Evolutionary conservation across 2,329 filamentous ascomycete species (phyloP).

Genomic region (Periglandula ipomoeae): DNA sequence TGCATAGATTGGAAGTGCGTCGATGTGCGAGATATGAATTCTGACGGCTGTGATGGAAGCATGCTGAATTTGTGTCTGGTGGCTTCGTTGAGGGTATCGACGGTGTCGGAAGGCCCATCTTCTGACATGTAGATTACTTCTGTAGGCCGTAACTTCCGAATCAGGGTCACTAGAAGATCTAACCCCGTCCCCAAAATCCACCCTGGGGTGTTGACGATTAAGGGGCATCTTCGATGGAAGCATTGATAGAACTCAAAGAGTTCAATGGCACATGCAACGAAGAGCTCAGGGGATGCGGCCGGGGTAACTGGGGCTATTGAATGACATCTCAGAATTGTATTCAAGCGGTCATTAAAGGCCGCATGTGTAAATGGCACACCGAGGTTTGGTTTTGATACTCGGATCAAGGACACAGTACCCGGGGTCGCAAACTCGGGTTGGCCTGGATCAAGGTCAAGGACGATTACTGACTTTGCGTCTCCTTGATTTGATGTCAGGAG

Average conservation of each 20-base stretch:
- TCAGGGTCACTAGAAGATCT: slow-evolving; percentile 51
- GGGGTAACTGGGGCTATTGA: slow-evolving; percentile 57
- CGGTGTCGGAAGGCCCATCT: slow-evolving; percentile 48
- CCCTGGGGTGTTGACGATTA: slow-evolving; percentile 66
- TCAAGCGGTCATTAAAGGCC: slow-evolving; percentile 22
- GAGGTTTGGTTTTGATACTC: slow-evolving; percentile 52
- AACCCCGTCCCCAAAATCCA: slow-evolving; percentile 66
- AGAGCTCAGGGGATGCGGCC: slow-evolving; percentile 57
- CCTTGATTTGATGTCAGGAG: slow-evolving; percentile 40
- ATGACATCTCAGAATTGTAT: slow-evolving; percentile 49
- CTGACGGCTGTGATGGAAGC: slow-evolving; percentile 51
- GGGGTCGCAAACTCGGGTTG: slow-evolving; percentile 67
- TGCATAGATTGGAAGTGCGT: slow-evolving; percentile 65
- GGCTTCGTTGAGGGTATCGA: slow-evolving; percentile 40
- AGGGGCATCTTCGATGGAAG: slow-evolving; percentile 35
- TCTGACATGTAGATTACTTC: slow-evolving; percentile 62
- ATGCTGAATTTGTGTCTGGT: slow-evolving; percentile 35
- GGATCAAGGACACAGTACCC: slow-evolving; percentile 59
- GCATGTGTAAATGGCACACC: slow-evolving; percentile 59
- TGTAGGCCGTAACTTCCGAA: slow-evolving; percentile 43
- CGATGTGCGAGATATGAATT: slow-evolving; percentile 48
- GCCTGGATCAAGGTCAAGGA: slow-evolving; percentile 70
- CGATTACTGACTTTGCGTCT: slow-evolving; percentile 17
- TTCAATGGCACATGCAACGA: slow-evolving; percentile 53
- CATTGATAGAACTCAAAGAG: slow-evolving; percentile 50